Conservation (phyloP, 1,139 yeast species). For the Geotrichum aggregatum region DNA sequence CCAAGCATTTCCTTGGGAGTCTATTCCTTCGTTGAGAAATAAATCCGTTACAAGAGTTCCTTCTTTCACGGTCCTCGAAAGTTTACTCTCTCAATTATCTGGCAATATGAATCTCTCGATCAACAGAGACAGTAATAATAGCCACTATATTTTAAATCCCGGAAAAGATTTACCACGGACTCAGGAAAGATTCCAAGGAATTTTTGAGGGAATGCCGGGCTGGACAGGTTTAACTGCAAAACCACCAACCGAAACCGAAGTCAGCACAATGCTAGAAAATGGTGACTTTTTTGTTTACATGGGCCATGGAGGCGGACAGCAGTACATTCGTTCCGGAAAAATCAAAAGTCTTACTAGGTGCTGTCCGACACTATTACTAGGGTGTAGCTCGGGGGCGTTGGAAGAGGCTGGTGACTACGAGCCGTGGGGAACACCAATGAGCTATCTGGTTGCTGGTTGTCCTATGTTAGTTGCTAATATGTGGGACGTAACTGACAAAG, state of each 20-base stretch:
- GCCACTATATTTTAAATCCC: conserved; percentile 67
- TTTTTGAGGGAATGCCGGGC: conserved; percentile 41
- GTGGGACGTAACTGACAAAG: conserved; percentile 98
- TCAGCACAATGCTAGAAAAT: conserved; percentile 41
- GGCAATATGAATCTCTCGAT: conserved; percentile 20
- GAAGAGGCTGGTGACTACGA: conserved; percentile 58
- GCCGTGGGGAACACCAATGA: conserved; percentile 71
- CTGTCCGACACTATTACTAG: conserved; percentile 75
- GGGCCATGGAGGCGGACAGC: conserved; percentile 97
- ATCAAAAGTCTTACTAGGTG: conserved; percentile 46
- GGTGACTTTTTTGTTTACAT: conserved; percentile 66
- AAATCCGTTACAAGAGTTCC: conserved; percentile 74
- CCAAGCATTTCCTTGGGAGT: conserved; percentile 83
- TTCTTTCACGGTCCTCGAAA: conserved; percentile 50
- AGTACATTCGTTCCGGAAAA: conserved; percentile 54
- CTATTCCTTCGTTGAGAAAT: conserved; percentile 52
- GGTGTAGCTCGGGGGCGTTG: conserved; percentile 84
- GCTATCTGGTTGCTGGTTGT: conserved; percentile 74
- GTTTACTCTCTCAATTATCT: conserved; percentile 38
- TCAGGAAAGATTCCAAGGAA: conserved; percentile 52
- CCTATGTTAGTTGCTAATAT: conserved; percentile 80
- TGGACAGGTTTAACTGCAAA: conserved; percentile 58
- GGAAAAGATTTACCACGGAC: conserved; percentile 71
- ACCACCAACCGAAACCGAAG: conserved; percentile 54
- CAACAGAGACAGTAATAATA: conserved; percentile 37